phyloP scores from a whole-genome alignment of 106 monocot genomes.

The Vanilla planifolia region DNA sequence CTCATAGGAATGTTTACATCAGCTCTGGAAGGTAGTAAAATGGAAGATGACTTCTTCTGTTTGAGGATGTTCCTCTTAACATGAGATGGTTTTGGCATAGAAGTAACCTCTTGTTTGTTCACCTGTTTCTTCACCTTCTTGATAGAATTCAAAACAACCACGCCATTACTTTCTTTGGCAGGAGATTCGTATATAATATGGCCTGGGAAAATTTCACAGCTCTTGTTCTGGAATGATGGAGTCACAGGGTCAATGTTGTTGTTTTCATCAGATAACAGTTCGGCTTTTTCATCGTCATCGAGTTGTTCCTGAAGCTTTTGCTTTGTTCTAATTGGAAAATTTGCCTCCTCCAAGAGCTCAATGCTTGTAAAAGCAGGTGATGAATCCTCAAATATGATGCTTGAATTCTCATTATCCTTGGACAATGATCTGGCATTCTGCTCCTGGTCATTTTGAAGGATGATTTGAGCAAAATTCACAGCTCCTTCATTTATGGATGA shows the following conservation, averaged over 20 bases:
- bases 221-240: neutral
- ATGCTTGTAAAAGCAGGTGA: neutral
- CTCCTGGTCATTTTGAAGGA: neutral
- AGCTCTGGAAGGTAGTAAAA: neutral
- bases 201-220: neutral
- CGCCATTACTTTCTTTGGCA: neutral
- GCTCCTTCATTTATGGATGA: neutral
- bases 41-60: neutral
- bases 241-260: neutral
- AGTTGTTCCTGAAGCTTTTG: neutral
- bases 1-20: neutral
- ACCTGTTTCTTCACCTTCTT: neutral
- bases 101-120: neutral
- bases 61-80: neutral
- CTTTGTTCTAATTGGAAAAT: neutral
- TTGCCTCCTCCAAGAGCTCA: neutral
- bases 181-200: neutral
- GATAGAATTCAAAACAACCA: neutral
- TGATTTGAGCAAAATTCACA: neutral
- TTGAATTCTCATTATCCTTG: neutral
- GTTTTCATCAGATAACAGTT: neutral
- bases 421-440: neutral
- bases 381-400: neutral
- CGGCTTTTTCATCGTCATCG: neutral
- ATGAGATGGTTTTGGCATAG: neutral